Base-by-base conservation (phyloP, 192 early-diverging fungal genomes). In the Phycomyces nitens region DNA sequence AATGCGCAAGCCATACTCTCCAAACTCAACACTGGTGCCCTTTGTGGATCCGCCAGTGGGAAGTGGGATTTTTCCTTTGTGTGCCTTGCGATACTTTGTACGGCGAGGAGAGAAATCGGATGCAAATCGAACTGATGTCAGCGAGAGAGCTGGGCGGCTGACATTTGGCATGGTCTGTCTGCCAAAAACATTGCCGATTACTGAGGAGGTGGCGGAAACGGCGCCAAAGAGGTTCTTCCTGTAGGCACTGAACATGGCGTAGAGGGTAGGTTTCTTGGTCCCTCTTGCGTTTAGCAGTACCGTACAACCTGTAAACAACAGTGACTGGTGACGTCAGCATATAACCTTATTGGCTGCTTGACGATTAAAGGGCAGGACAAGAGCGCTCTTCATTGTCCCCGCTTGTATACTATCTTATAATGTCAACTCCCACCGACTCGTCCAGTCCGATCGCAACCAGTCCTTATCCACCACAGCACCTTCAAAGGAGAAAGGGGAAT, bases 1-100 rank as follows among this genome's bases (percentile, higher is more conserved):
- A 38, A 92, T 87, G 38, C 94, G 90, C 59, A 98, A 70, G n/a
- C 96, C 96, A 70, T 89, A 98, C 41, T 94, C 91, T 20, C 96
- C 96, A 76, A 88, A 91, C 22, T 82, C 84, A 53, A 98, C 87
- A 38, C 83, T 89, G 44, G 93, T 95, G 40, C 92, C 94, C 69
- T 91, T 86, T 9, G 91, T 87, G 10, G 92, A 94, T 21, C 92
- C 91, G 49, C 93, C 92, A 41, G 80, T 86, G 7, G 85, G 90
- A 38, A 88, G 77, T 3, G 90, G 89, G 50, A 92, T 88, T 60
- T 88, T 92, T 16, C 96, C 96, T 75, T 93, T 92, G 63, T 92
- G 89, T 53, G 89, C 84, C 72, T 95, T 95, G 73, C 87, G 83
- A 68, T 89, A 87, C 70, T 88, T 89, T 54, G 78, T 70, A 59